Base-by-base conservation (phyloP, 2,329 filamentous ascomycete genomes). In the Aspergillus tubingensis region DNA sequence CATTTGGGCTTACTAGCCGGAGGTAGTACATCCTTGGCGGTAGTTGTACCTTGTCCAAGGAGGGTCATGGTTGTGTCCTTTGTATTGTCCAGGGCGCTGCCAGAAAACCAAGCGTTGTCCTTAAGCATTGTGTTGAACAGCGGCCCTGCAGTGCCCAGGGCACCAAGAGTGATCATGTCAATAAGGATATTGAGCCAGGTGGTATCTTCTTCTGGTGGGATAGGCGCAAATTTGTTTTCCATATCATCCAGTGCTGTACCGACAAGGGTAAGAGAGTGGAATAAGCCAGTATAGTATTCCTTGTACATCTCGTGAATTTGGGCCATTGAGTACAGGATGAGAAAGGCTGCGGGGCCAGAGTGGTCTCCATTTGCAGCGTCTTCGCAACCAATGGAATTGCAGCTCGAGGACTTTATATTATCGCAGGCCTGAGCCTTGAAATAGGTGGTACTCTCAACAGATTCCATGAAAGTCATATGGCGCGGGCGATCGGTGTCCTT, bases 161-260 rank as follows among this genome's bases (percentile, higher is more conserved):
- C 30, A 21, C 63, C 63, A 1, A 65, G 47, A 1, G 61, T 56
- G 21, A 64, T 5, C 8, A 64, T 50, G 41, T 63, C 63, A 7
- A 64, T 48, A 5, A 67, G 39, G 5, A 59, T 23, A 21, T 57
- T 38, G 25, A 57, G 15, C 63, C 61, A 65, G 6, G 36, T 51
- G 3, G 61, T 23, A 19, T 65, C 55, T 1, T 55, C 7, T 21
- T 53, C n/a, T 2, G 62, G 63, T 3, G 63, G 59, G 50, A 64
- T 48, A 3, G 65, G 63, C 39, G 59, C 62, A 57, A 67, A 65
- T 44, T 47, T 62, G 21, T 67, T 61, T 48, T 61, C 63, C 25
- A 57, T 19, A 39, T 49, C 41, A 0, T 39, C 19, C 7, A 57
- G 54, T 3, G 41, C 17, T 2, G 41, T 44, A 21, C 41, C n/a